Conservation (phyloP, 2,329 filamentous ascomycete species). For the Penicillium sp. region DNA sequence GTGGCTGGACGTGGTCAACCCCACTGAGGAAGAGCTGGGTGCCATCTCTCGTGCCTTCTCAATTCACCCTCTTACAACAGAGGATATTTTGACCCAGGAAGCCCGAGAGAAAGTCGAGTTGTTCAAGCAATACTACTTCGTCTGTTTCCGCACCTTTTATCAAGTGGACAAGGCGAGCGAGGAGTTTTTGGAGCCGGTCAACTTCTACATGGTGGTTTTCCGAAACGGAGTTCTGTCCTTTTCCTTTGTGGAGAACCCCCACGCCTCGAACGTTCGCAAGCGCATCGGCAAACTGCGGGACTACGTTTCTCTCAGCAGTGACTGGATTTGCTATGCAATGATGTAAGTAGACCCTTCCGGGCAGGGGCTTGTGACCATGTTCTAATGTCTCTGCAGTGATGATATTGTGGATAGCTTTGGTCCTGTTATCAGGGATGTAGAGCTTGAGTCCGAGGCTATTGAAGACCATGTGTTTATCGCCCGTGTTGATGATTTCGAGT, state of each 20-base stretch:
- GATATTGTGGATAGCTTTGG: constrained; percentile 96
- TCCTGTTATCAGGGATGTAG: constrained; percentile 79
- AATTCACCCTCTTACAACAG: constrained; percentile 88
- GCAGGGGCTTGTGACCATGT: constrained; percentile 22
- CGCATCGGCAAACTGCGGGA: constrained; percentile 90
- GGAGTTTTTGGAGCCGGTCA: constrained; percentile 86
- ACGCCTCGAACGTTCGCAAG: constrained; percentile 82
- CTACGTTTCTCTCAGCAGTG: constrained; percentile 87
- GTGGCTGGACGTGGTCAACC: constrained; percentile 94
- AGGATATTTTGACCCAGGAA: constrained; percentile 94
- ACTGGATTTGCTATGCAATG: constrained; percentile 98
- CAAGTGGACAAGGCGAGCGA: constrained; percentile 72
- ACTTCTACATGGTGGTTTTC: constrained; percentile 95
- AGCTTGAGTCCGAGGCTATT: constrained; percentile 82
- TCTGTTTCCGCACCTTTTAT: constrained; percentile 91
- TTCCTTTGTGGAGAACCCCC: constrained; percentile 80
- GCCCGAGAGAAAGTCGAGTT: constrained; percentile 97
- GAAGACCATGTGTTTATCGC: constrained; percentile 94
- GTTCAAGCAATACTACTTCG: constrained; percentile 96
- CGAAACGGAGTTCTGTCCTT: constrained; percentile 92
- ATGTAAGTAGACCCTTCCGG: constrained; percentile 58
- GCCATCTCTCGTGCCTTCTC: constrained; percentile 90
- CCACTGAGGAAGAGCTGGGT: constrained; percentile 79
- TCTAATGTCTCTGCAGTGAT: constrained; percentile 52
- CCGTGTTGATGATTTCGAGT: constrained; percentile 79